These are phyloP conservation scores for Solanum sejunctum DNA, from an alignment of 257 asterid species.

Conservation along the genomic window DNA sequence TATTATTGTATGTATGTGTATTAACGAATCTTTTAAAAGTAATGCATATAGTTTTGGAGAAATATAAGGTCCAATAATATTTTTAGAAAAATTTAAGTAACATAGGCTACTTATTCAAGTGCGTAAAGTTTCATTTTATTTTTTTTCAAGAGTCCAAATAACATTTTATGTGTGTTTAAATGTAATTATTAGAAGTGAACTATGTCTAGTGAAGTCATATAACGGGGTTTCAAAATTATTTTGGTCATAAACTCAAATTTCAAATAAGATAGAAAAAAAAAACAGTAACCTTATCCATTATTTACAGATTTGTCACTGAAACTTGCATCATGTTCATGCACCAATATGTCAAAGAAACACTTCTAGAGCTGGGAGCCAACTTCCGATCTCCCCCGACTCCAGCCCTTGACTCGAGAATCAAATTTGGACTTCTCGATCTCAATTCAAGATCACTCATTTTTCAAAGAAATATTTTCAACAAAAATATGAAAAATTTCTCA, in stretches of 20 bases:
- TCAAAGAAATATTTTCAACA: too few species aligned
- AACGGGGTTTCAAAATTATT: neutral
- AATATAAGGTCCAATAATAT: accelerated
- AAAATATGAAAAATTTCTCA: too few species aligned
- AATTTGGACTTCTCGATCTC: too few species aligned
- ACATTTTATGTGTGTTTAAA: neutral
- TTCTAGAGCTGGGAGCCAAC: too few species aligned
- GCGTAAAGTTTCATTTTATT: too few species aligned
- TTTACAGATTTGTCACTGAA: neutral
- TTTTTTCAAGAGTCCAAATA: too few species aligned
- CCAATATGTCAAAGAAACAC: neutral
- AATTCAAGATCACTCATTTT: too few species aligned
- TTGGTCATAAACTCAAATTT: neutral
- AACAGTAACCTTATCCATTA: neutral
- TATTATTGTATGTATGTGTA: neutral
- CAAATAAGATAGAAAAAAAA: neutral
- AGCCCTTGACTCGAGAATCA: too few species aligned
- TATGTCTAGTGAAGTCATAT: neutral
- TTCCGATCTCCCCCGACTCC: too few species aligned
- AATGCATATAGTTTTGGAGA: neutral
- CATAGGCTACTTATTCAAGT: too few species aligned
- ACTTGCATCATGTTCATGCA: neutral
- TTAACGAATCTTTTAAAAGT: neutral
- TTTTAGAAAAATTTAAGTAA: neutral
- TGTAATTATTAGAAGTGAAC: neutral